These are phyloP conservation scores for Xylaria grammica DNA, from an alignment of 495 filamentous ascomycete genomes.

Conservation along the genomic window DNA sequence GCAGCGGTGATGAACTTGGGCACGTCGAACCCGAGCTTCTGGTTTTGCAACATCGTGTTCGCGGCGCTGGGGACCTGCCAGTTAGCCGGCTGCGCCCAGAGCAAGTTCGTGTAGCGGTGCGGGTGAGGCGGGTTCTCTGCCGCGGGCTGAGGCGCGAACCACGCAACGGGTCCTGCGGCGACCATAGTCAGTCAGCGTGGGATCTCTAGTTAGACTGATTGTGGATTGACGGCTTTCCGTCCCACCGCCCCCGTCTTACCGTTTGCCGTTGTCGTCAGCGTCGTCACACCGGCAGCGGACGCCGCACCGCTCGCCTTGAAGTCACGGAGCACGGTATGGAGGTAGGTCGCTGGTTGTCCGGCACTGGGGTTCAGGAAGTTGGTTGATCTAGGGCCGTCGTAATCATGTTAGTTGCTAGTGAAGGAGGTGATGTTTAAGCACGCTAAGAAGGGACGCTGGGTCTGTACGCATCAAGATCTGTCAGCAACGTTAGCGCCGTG, in stretches of 20 bases:
- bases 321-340: slow-evolving; percentile 54
- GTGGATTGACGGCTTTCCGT: no score
- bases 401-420: background rate
- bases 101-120: slow-evolving; percentile 52
- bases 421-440: background rate
- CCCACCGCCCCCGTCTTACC: no score
- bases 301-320: slow-evolving; percentile 43
- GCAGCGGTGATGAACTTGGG: slow-evolving; percentile 46
- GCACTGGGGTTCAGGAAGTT: slow-evolving; percentile 44
- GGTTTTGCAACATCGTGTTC: slow-evolving; percentile 38
- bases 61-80: slow-evolving; percentile 42
- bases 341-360: slow-evolving; percentile 43
- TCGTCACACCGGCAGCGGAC: slow-evolving; percentile 38
- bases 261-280: slow-evolving; percentile 37
- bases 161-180: slow-evolving; percentile 44
- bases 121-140: slow-evolving; percentile 51
- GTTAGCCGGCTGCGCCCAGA: slow-evolving; percentile 47
- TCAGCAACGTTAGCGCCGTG: background rate
- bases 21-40: slow-evolving; percentile 49
- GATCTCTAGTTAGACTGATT: no score
- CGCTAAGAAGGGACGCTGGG: background rate
- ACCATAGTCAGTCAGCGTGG: slow-evolving; percentile 2
- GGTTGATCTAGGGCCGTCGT: slow-evolving; percentile 35
- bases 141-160: slow-evolving; percentile 48
- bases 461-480: slow-evolving; percentile 49